Evolutionary conservation across 176 grass and related monocot species (phyloP), one percentile per base, ranked within the genome.

Genomic region (Eragrostis nindensis): DNA sequence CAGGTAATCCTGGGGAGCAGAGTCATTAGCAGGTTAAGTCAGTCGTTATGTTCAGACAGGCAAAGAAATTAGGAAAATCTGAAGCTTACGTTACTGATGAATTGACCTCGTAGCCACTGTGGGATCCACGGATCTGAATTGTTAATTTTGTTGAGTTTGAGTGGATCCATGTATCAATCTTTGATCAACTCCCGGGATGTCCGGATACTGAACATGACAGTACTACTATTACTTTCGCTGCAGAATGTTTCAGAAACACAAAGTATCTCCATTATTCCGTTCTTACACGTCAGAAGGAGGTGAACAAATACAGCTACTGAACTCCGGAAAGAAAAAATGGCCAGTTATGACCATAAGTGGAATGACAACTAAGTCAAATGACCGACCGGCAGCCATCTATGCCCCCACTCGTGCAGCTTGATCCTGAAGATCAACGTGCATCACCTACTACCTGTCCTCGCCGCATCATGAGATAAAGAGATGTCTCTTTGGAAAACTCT

Each of bases 361-460:
- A n/a, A 69, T 16, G 44, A 74, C 16, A 44, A 60, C 42, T 41
- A n/a, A n/a, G 27, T 7, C 7, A 1, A 53, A 11, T 11, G 62
- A 64, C 9, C 0, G 5, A 76, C 32, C 75, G 54, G 38, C 71
- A 65, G 25, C 18, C 55, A 13, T 77, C 38, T 12, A 71, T 41
- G 11, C 11, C 24, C 57, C 65, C 21, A 73, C 66, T 49, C 40
- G 5, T 78, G n/a, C 41, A 22, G 45, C 62, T 84, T 88, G 81
- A 42, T 53, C 43, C 30, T 80, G 43, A 88, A 69, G 62, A 79
- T 88, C 61, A 74, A 88, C 74, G 75, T 88, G 43, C 75, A 79
- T 43, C 75, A 79, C 50, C 80, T 1, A 79, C 81, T 65, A 32
- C 47, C 18, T n/a, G n/a, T n/a, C n/a, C n/a, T 26, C 21, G 77